These are phyloP conservation scores for Diaporthe citrichinensis DNA, from an alignment of 2,329 filamentous ascomycete species.

Conservation along the genomic window DNA sequence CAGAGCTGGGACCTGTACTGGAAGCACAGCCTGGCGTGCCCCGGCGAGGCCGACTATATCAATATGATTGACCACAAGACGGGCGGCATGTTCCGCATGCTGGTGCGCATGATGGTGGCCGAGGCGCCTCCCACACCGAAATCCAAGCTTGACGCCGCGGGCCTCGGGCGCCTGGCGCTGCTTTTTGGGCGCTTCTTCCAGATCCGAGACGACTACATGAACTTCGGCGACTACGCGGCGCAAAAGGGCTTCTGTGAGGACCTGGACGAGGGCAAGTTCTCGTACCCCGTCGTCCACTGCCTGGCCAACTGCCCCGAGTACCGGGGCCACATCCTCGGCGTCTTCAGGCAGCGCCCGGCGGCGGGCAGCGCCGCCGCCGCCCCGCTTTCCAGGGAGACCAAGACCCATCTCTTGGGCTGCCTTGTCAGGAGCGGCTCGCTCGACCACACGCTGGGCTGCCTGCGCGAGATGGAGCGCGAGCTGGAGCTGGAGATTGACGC, in stretches of 20 bases:
- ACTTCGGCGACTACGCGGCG: too few relatives aligned
- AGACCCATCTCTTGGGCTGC: not conserved
- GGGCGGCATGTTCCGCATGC: slow-evolving; percentile 57
- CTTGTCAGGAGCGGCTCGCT: not conserved
- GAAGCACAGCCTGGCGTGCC: slow-evolving; percentile 87
- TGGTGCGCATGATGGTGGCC: not conserved
- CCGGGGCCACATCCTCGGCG: not conserved
- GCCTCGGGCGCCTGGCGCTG: too few relatives aligned
- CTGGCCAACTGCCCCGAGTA: not conserved
- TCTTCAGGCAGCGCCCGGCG: not conserved
- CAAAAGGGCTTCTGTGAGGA: too few relatives aligned
- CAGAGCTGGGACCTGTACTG: slow-evolving; percentile 95
- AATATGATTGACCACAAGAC: slow-evolving; percentile 96
- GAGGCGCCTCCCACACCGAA: not conserved
- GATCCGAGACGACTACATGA: too few relatives aligned
- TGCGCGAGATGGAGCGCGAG: not conserved
- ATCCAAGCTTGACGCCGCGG: too few relatives aligned
- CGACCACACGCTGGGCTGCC: not conserved
- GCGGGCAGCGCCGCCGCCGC: too few relatives aligned
- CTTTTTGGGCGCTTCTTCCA: too few relatives aligned
- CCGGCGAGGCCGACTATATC: slow-evolving; percentile 88
- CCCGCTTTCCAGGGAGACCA: not conserved
- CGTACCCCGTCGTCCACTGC: not conserved
- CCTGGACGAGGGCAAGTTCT: not conserved
- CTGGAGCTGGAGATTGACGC: not conserved